Evolutionary conservation across 1,139 yeast genomes (phyloP).

Genomic region (Scheffersomyces segobiensis): DNA sequence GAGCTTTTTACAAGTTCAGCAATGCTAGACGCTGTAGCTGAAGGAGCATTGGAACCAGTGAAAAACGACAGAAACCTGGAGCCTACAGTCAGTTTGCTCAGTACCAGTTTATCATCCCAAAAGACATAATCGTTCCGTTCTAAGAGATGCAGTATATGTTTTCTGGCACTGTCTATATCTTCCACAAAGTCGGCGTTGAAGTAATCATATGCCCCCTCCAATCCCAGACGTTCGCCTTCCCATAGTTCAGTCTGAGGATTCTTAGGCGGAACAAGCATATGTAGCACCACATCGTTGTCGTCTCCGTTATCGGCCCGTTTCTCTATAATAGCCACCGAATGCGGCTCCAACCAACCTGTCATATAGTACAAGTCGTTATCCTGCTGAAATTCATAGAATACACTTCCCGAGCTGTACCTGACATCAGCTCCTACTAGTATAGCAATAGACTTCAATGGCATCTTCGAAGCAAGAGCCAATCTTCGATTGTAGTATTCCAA

Average conservation of each 20-base stretch:
- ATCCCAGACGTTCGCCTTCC: constrained; percentile 94
- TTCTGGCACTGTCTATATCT: constrained; percentile 43
- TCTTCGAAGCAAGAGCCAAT: constrained; percentile 47
- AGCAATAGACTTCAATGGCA: constrained; percentile 70
- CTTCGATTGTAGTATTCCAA: constrained; percentile 79
- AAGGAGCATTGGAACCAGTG: constrained; percentile 6
- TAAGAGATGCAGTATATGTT: constrained; percentile 48
- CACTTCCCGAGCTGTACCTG: constrained; percentile 85
- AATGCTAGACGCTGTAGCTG: constrained; percentile 12
- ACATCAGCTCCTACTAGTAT: constrained; percentile 71
- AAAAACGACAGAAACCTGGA: constrained; percentile 11
- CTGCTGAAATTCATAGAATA: constrained; percentile 89
- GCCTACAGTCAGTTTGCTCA: constrained; percentile 9
- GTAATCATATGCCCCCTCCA: constrained; percentile 74
- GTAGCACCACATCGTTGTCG: constrained; percentile 59
- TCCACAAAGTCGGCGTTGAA: constrained; percentile 85
- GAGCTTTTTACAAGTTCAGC: constrained; percentile 20
- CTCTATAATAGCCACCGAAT: constrained; percentile 74
- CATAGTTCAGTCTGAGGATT: constrained; percentile 78
- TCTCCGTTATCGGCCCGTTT: constrained; percentile 47
- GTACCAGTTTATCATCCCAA: constrained; percentile 42
- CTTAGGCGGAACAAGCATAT: constrained; percentile 86
- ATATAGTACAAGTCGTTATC: constrained; percentile 83
- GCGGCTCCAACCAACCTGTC: constrained; percentile 94
- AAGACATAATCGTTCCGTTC: constrained; percentile 49